These are phyloP conservation scores for Nitzschia palea DNA, from an alignment of 108 stramenopile genomes.

Conservation along the genomic window DNA sequence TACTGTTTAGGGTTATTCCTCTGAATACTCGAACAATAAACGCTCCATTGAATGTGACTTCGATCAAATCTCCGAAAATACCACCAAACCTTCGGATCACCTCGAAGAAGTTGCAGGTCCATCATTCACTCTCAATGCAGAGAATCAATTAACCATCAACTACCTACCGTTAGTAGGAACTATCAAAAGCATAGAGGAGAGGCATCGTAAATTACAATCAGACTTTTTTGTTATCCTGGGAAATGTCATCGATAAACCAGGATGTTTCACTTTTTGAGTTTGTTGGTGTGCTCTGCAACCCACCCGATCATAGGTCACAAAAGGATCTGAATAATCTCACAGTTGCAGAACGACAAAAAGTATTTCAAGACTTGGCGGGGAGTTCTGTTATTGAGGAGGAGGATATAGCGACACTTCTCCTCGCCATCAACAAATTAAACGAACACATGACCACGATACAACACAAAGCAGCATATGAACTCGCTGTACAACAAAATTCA, in stretches of 20 bases:
- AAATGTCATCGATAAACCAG: not conserved
- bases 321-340: not conserved
- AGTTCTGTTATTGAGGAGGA: not conserved
- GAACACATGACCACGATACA: not conserved
- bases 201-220: too few species aligned
- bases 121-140: too few species aligned
- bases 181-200: too few species aligned
- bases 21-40: too few species aligned
- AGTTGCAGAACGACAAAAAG: not conserved
- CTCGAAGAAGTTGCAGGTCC: too few species aligned
- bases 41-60: too few species aligned
- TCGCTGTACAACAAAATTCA: not conserved
- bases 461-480: not conserved
- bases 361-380: not conserved
- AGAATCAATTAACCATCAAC: too few species aligned
- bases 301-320: not conserved
- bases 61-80: too few species aligned
- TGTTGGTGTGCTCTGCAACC: not conserved
- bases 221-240: not conserved
- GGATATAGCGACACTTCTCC: not conserved
- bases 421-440: not conserved
- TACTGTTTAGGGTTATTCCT: too few species aligned
- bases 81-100: too few species aligned
- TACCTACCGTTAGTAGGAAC: too few species aligned
- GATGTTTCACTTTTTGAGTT: not conserved